Evolutionary conservation across 2,329 filamentous ascomycete species (phyloP), one percentile per base, ranked within the genome.

Genomic region (Colletotrichum sp.): DNA sequence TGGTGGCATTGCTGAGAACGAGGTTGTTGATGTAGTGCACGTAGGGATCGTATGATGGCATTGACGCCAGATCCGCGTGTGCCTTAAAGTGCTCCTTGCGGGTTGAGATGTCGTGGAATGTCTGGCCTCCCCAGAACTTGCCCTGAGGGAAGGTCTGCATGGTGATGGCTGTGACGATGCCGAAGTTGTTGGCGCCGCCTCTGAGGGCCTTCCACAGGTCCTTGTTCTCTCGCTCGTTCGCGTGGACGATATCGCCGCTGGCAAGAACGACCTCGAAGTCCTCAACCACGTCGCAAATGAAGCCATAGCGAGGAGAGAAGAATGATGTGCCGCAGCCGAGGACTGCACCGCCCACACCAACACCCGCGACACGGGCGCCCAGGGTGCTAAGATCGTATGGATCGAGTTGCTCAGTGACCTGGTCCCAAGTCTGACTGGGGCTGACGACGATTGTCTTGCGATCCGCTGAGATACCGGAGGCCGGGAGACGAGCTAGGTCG

Each of bases 181-280:
- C 87, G 68, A 87, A 87, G 77, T 89, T 89, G 78, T 83, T 86
- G 6, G 82, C 82, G 13, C 88, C 88, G 15, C 88, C 88, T 64
- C 86, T 85, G 6, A 89, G 81, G 2, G 87, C 87, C 63, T 81
- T 83, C 79, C 82, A 89, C 2, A 89, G 81, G 71, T 89, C 87
- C 0, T 78, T 26, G 66, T 88, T 82, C 6, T 81, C 69, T 0
- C 77, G 64, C 0, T 75, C 77, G 39, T 83, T 86, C 7, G 84
- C 87, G n/a, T 84, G 83, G 13, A 88, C 80, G n/a, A 89, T 82
- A 0, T 75, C 62, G 6, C 88, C 87, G 69, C 82, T 78, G 2
- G 85, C 84, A 2, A 88, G 83, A 2, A 89, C 87, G 34, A 75
- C 71, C 21, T 77, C 49, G 6, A 71, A 77, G 1, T 57, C 36